These are phyloP conservation scores for Fraxinus latifolia DNA, from an alignment of 305 asterid species.

Conservation along the genomic window DNA sequence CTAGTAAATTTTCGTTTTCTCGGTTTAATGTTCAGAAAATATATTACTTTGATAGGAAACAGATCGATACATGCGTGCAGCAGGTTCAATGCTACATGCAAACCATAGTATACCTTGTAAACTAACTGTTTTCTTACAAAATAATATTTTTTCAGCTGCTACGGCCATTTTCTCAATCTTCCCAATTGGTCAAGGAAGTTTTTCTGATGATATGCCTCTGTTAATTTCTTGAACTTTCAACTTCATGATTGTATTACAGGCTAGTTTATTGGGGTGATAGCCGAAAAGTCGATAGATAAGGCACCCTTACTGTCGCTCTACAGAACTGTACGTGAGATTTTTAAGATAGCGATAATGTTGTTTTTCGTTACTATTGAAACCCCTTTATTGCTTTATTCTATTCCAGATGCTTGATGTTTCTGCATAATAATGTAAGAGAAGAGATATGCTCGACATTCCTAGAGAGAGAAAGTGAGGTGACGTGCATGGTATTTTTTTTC, in stretches of 20 bases:
- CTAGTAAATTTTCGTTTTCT: background rate
- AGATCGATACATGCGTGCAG: background rate
- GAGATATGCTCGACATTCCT: background rate
- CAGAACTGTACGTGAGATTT: background rate
- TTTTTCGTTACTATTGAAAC: background rate
- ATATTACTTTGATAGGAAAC: background rate
- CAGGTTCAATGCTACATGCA: background rate
- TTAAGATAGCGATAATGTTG: background rate
- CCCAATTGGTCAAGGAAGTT: background rate
- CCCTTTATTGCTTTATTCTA: conserved; percentile 11
- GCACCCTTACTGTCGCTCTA: background rate
- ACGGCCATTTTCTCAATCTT: background rate
- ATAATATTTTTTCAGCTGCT: background rate
- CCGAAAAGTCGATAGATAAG: background rate
- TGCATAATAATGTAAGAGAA: background rate
- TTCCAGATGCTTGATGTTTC: background rate
- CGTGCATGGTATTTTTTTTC: background rate
- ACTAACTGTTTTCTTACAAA: background rate
- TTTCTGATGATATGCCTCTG: background rate
- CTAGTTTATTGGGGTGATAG: background rate
- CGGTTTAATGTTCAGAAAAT: background rate
- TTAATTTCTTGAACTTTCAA: background rate
- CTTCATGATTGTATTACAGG: background rate
- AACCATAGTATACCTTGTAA: background rate
- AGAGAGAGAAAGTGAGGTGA: background rate